These are phyloP conservation scores for Parachaetomium inaequale DNA, from an alignment of 495 filamentous ascomycete species.

Conservation along the genomic window DNA sequence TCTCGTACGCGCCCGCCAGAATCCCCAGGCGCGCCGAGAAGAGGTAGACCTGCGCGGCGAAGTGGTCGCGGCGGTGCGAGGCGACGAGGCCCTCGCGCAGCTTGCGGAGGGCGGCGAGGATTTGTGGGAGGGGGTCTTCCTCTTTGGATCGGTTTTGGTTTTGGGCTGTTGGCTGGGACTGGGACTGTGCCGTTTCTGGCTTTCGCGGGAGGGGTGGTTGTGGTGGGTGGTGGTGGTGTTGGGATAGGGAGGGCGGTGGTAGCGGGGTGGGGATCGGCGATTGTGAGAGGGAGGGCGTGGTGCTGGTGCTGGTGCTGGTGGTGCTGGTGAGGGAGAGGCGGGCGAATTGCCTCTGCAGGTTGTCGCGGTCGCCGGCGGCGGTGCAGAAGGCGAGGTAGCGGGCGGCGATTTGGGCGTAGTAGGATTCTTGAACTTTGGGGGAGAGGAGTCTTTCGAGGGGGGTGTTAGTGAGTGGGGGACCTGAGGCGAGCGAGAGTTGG, in stretches of 20 bases:
- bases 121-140: constrained; percentile 24
- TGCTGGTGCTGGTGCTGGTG: neutral
- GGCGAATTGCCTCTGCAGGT: constrained; percentile 69
- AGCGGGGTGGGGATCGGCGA: neutral
- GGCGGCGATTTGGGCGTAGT: constrained; percentile 79
- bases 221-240: neutral
- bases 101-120: constrained; percentile 77
- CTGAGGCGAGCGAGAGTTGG: neutral
- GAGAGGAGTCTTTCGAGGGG: constrained; percentile 74
- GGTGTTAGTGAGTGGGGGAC: constrained; percentile 42
- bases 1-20: constrained; percentile 71
- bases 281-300: neutral
- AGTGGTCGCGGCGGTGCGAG: constrained; percentile 61
- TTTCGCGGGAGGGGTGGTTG: neutral
- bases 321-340: constrained; percentile 49
- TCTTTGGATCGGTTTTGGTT: neutral
- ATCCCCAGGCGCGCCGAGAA: constrained; percentile 84
- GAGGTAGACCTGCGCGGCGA: constrained; percentile 65
- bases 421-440: constrained; percentile 69
- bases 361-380: constrained; percentile 57
- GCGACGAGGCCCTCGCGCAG: constrained; percentile 84
- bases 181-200: neutral
- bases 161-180: constrained; percentile 3
- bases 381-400: constrained; percentile 87
- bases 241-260: neutral